phyloP scores from a whole-genome alignment of 495 filamentous ascomycete species.

The Aspergillus conjunctus region DNA sequence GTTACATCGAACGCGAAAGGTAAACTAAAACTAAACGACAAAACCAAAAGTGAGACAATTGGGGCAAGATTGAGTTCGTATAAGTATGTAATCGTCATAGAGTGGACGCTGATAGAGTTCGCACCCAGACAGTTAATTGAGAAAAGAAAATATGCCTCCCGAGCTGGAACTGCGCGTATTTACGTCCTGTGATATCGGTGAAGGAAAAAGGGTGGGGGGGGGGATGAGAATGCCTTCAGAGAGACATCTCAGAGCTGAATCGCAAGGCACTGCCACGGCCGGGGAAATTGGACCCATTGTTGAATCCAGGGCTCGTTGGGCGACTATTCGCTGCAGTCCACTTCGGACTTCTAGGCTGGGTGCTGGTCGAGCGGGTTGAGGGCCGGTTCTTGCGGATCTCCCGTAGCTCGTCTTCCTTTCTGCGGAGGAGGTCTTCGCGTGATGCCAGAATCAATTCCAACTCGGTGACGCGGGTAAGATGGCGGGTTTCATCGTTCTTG shows the following conservation, averaged over 20 bases:
- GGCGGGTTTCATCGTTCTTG: slow-evolving; percentile 39
- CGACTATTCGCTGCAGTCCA: slow-evolving; percentile 40
- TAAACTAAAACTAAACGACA: background rate
- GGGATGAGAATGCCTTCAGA: slow-evolving; percentile 8
- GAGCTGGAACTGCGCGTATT: background rate
- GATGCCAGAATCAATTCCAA: slow-evolving; percentile 44
- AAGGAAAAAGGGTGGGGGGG: background rate
- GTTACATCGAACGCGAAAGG: slow-evolving; percentile 1
- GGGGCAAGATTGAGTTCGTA: background rate
- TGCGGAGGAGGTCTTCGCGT: slow-evolving; percentile 52
- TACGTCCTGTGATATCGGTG: no score
- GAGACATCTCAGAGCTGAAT: slow-evolving; percentile 46
- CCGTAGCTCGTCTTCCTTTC: slow-evolving; percentile 64
- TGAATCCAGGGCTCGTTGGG: slow-evolving; percentile 48
- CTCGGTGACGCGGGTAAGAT: slow-evolving; percentile 49
- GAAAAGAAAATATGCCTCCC: slow-evolving; percentile 1
- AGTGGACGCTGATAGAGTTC: background rate
- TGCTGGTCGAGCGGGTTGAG: slow-evolving; percentile 49
- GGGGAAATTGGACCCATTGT: slow-evolving; percentile 33
- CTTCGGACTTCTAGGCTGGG: slow-evolving; percentile 50
- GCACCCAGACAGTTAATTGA: background rate
- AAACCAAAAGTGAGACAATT: background rate
- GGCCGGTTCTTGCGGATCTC: slow-evolving; percentile 54
- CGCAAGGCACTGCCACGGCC: slow-evolving; percentile 43
- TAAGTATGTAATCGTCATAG: slow-evolving; percentile 3